Evolutionary conservation across 164 flowering plant genomes (phyloP).

Genomic region (Nymphaea thermarum): DNA sequence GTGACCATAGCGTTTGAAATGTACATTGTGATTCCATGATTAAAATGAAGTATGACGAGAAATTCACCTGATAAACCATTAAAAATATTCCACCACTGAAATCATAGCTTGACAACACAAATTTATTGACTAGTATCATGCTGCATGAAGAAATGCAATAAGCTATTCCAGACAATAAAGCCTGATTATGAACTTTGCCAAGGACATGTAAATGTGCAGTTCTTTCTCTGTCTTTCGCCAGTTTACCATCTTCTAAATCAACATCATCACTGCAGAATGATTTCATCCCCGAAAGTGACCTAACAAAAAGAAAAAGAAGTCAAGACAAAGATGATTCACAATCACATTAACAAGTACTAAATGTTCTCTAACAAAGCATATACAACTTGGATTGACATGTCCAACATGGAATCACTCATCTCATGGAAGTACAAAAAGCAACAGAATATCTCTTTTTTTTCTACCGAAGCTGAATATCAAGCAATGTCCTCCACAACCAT

Average conservation of each 20-base stretch:
- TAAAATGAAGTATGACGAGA: not conserved
- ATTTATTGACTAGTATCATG: constrained; percentile 96
- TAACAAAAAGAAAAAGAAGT: constrained; percentile 7
- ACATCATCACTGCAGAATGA: constrained; percentile 22
- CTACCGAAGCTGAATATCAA: too few species aligned
- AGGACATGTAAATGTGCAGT: constrained; percentile 17
- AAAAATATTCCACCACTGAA: constrained; percentile 94
- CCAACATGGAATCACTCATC: too few species aligned
- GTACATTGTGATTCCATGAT: not conserved
- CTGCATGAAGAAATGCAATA: constrained; percentile 96
- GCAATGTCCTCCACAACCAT: too few species aligned
- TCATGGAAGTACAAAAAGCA: too few species aligned
- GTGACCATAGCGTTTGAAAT: too few species aligned
- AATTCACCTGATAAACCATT: constrained; percentile 88
- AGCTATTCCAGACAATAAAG: constrained; percentile 81
- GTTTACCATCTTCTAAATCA: constrained; percentile 66
- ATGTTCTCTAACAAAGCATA: too few species aligned
- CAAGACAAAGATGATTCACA: too few species aligned
- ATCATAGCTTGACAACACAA: constrained; percentile 83
- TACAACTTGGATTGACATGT: too few species aligned
- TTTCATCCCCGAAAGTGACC: constrained; percentile 39
- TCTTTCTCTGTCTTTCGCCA: constrained; percentile 47
- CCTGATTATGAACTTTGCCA: constrained; percentile 54
- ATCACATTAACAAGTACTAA: too few species aligned
- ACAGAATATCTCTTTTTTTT: too few species aligned